These are phyloP conservation scores for Dactylonectria estremocensis DNA, from an alignment of 2,329 filamentous ascomycete species.

Conservation along the genomic window DNA sequence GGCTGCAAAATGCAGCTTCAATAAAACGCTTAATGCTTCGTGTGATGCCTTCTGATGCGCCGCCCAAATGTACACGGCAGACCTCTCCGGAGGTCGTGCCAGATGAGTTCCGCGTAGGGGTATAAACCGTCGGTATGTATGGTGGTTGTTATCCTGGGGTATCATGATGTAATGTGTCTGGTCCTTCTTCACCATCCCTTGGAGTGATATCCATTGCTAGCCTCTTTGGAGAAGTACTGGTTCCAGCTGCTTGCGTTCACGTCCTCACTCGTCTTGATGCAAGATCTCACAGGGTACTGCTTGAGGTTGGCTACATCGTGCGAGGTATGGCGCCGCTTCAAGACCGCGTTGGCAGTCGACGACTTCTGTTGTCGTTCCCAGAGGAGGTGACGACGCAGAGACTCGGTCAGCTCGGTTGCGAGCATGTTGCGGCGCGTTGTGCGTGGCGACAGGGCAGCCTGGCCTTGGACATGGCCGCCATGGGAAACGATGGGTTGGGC, in stretches of 20 bases:
- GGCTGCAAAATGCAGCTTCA: slow-evolving; percentile 43
- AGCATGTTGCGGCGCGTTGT: slow-evolving; percentile 97
- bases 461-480: slow-evolving; percentile 74
- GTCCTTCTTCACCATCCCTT: slow-evolving; percentile 57
- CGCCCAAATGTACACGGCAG: slow-evolving; percentile 49
- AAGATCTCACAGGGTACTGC: slow-evolving; percentile 80
- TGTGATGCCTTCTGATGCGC: slow-evolving; percentile 49
- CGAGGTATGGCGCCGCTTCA: slow-evolving; percentile 92
- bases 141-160: slow-evolving; percentile 29
- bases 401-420: slow-evolving; percentile 93
- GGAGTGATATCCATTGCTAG: slow-evolving; percentile 65
- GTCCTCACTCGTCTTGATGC: slow-evolving; percentile 72
- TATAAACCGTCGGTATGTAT: slow-evolving; percentile 42
- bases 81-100: slow-evolving; percentile 28
- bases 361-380: slow-evolving; percentile 98
- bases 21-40: slow-evolving; percentile 48
- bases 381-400: slow-evolving; percentile 89
- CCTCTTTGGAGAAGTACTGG: slow-evolving; percentile 86
- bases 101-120: slow-evolving; percentile 35
- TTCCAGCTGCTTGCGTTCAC: slow-evolving; percentile 84
- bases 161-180: slow-evolving; percentile 23
- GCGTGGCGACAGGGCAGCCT: slow-evolving; percentile 87
- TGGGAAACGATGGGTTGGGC: slow-evolving; percentile 86
- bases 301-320: slow-evolving; percentile 92
- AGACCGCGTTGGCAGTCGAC: slow-evolving; percentile 86